Conservation (phyloP, 2,329 filamentous ascomycete species). For the Penicillium expansum region DNA sequence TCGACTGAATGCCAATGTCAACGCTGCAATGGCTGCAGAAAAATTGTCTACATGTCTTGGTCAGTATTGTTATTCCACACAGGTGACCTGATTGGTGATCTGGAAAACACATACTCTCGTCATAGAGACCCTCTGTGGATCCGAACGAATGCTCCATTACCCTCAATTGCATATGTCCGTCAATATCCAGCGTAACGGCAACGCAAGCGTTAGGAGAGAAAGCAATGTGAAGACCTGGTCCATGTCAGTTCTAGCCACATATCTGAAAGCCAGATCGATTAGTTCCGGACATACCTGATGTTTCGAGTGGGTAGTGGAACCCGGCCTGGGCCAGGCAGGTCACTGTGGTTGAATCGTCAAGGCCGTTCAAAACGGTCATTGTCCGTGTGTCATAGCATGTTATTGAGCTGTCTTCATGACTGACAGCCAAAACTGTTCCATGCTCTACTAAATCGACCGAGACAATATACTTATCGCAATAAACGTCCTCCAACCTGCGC, state of each 20-base stretch:
- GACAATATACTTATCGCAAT: conserved; percentile 68
- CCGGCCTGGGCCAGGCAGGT: conserved; percentile 72
- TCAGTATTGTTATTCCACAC: background rate
- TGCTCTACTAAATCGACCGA: conserved; percentile 66
- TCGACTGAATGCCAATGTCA: conserved; percentile 55
- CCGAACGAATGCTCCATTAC: conserved; percentile 43
- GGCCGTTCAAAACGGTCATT: conserved; percentile 65
- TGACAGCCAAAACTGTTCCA: conserved; percentile 68
- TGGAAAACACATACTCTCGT: conserved; percentile 34
- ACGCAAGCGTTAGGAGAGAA: conserved; percentile 48
- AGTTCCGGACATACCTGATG: conserved; percentile 55
- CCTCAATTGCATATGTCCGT: conserved; percentile 40
- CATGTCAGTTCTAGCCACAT: conserved; percentile 11
- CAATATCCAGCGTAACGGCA: conserved; percentile 38
- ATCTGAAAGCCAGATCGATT: background rate
- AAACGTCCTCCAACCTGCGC: conserved; percentile 64
- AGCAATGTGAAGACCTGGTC: conserved; percentile 35
- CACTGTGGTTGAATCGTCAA: conserved; percentile 63
- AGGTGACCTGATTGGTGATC: background rate
- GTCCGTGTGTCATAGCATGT: conserved; percentile 75
- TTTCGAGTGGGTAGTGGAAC: conserved; percentile 66
- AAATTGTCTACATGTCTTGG: conserved; percentile 34
- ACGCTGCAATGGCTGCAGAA: conserved; percentile 58
- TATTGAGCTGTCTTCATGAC: conserved; percentile 75
- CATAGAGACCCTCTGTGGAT: conserved; percentile 34